Evolutionary conservation across 331 rosid genomes (phyloP), one percentile per base, ranked within the genome.

Genomic region (Erythrophleum ivorense): DNA sequence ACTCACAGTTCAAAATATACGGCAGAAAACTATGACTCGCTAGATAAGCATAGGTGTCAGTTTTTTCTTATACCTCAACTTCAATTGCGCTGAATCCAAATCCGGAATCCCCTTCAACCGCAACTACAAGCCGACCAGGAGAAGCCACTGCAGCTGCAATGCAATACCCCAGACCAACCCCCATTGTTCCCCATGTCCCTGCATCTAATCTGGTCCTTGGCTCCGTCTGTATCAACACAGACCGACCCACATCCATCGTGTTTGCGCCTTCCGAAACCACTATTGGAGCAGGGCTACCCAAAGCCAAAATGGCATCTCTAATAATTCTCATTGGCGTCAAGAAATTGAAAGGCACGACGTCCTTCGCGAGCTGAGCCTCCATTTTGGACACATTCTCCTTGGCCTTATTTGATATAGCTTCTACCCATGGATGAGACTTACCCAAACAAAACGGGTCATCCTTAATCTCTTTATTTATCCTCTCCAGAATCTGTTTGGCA

Each of bases 111-210:
- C 99, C 99, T 85, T 96, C 99, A 55, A 93, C 97, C 0, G 94
- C 98, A 67, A 96, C 97, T 0, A 96, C 97, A 43, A 96, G 96
- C 57, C 99, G 90, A 49, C 57, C 91, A 0, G 98, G 99, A 0
- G 86, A 88, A 79, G 99, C 99, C 43, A 91, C 97, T 0, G 99
- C 92, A 0, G 97, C 99, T 0, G 99, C 99, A 86, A 96, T 96
- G 89, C 98, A 96, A 80, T 96, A 96, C 70, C 99, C 99, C 36
- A 96, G 87, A 63, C 99, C 99, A 78, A 96, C 94, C 54, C 99
- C 99, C 98, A 96, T 96, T 5, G 99, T 96, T 55, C 99, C 99
- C 99, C 99, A 93, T n/a, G 99, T 96, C 72, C 99, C 99, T 6
- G 99, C 99, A 88, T 96, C 99, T 88, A 96, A 86, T 83, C 99